A percentile compares a stretch with the other conserved stretches of the same genome.
Evolutionary conservation across 441 rosid species (phyloP).

Genomic region (Adansonia madagascariensis): DNA sequence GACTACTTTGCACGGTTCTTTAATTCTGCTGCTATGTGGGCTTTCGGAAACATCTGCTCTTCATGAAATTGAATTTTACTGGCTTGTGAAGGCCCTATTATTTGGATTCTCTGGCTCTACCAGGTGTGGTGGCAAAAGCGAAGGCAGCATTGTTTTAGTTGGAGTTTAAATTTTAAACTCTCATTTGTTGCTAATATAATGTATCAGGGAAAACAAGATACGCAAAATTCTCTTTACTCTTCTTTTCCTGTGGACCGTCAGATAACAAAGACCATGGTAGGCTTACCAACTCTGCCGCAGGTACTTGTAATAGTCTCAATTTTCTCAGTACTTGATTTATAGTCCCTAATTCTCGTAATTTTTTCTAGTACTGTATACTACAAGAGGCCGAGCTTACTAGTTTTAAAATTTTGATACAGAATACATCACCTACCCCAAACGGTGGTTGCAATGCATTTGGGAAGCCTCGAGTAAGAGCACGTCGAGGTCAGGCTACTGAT

Average conservation of each 20-base stretch:
- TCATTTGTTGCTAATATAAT: not conserved
- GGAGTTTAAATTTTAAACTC: not conserved
- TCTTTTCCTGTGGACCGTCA: not conserved
- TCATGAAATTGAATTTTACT: no score
- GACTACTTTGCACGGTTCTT: not conserved
- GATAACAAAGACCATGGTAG: not conserved
- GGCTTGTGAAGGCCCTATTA: no score
- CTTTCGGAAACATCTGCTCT: no score
- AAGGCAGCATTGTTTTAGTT: not conserved
- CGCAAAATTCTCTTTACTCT: not conserved
- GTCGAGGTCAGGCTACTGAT: constrained; percentile 90
- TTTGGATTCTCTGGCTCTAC: not conserved
- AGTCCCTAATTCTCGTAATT: not conserved
- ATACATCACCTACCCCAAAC: constrained; percentile 32
- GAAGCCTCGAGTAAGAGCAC: constrained; percentile 76
- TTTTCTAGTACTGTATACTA: not conserved
- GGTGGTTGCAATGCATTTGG: constrained; percentile 37
- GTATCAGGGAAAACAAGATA: constrained; percentile 26
- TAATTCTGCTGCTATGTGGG: not conserved
- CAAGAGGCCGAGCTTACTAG: not conserved
- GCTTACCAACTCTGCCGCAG: constrained; percentile 20
- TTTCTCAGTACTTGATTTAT: not conserved
- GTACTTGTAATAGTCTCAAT: not conserved
- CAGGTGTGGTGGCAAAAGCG: not conserved
- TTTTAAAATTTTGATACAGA: constrained; percentile 28